Base-by-base conservation (phyloP, 1,284 basidiomycete species). In the Rhodotorula mucilaginosa region DNA sequence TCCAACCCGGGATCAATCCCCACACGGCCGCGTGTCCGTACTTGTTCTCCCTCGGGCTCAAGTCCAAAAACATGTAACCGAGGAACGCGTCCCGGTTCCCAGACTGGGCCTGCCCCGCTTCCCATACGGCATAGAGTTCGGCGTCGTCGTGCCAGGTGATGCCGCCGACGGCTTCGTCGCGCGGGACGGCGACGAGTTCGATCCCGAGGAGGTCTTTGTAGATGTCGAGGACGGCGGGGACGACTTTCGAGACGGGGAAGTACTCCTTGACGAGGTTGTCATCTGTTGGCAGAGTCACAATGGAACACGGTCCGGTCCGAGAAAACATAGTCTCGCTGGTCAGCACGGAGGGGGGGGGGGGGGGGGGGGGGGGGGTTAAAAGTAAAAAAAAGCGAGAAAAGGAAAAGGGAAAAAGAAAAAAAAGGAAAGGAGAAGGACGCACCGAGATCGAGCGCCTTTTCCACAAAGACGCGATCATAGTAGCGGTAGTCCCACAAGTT, bases 21-120 rank as follows among this genome's bases (percentile, higher is more conserved):
- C 90, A 94, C 0, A 93, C 90, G 0, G 91, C 91, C 0, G 92
- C 92, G 82, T 94, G 92, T 8, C 89, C 87, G 79, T 91, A 93
- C 80, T 93, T 93, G 59, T 31, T 29, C 6, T 58, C 56, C 23
- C 92, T 88, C 65, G 92, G 92, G 84, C 90, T 93, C 52, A 94
- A 85, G 78, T 94, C 92, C 39, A 93, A 87, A 79, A 92, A 91
- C 79, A 90, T 89, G 80, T 90, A 88, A 23, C 92, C 90, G 49
- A 92, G 80, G 76, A 68, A 63, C 6, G 47, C 57, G 56, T 29
- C 56, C 15, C 26, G 34, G 31, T 51, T 26, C 15, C 48, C 64
- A 18, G 67, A 31, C 6, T 62, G 57, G 15, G 71, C 69, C 34
- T 56, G 61, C 8, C 59, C 88, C 15, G 88, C 87, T 71, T 90